Evolutionary conservation across 1,139 yeast species (phyloP).

Genomic region (Candida frijolesensis): DNA sequence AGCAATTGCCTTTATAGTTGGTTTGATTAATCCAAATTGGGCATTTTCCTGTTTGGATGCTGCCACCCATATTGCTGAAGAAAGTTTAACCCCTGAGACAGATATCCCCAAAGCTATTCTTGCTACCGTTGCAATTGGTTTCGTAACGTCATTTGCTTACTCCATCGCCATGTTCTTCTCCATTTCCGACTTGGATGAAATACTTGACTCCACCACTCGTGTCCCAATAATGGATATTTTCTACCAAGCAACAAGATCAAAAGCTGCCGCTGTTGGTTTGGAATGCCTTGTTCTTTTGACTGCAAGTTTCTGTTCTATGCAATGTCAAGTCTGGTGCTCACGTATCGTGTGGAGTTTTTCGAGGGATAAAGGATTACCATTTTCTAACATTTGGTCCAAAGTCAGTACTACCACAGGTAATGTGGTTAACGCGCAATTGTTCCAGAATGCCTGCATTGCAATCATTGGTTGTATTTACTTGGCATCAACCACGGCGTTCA

Average conservation of each 20-base stretch:
- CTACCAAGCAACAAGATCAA: slow-evolving; percentile 57
- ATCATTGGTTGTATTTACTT: slow-evolving; percentile 42
- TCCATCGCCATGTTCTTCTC: slow-evolving; percentile 66
- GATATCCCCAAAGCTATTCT: slow-evolving; percentile 65
- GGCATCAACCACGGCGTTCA: slow-evolving; percentile 46
- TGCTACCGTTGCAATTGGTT: slow-evolving; percentile 68
- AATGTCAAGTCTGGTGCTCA: slow-evolving; percentile 78
- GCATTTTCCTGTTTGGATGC: slow-evolving; percentile 69
- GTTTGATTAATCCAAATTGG: slow-evolving; percentile 70
- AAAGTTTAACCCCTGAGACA: slow-evolving; percentile 57
- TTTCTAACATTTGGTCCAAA: slow-evolving; percentile 35
- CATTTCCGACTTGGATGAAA: slow-evolving; percentile 49
- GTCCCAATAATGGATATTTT: slow-evolving; percentile 66
- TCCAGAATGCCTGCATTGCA: slow-evolving; percentile 39
- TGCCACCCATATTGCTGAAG: slow-evolving; percentile 74
- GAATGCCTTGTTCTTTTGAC: slow-evolving; percentile 61
- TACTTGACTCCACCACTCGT: slow-evolving; percentile 52
- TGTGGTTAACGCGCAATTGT: slow-evolving; percentile 39
- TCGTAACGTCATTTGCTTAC: slow-evolving; percentile 60
- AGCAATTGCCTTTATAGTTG: slow-evolving; percentile 66
- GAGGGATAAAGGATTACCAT: slow-evolving; percentile 57
- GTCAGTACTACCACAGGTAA: slow-evolving; percentile 33
- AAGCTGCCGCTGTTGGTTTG: slow-evolving; percentile 60
- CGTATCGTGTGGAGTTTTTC: slow-evolving; percentile 78
- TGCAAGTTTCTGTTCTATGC: slow-evolving; percentile 69